Conservation (phyloP, 805 yeast genomes). For the Ogataea kodamae region DNA sequence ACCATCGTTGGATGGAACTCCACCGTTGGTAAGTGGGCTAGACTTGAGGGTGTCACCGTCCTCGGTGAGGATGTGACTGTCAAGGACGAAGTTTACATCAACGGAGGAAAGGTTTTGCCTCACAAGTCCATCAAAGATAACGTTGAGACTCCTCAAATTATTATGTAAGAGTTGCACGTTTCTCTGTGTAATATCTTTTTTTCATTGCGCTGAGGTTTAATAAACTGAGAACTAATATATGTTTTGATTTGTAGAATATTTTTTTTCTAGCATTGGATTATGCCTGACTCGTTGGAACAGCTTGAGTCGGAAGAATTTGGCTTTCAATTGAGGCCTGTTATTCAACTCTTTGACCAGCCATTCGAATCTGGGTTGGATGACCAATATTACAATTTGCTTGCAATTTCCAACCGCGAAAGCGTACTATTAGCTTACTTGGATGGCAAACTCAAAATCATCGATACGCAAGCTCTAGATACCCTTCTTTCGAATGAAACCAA, state of each 20-base stretch:
- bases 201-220: conserved; percentile 5
- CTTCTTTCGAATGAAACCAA: conserved; percentile 15
- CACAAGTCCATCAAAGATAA: conserved; percentile 95
- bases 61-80: conserved; percentile 98
- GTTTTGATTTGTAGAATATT: conserved; percentile 1
- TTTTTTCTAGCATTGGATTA: conserved; percentile 2
- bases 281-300: conserved; percentile 13
- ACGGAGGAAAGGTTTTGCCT: conserved; percentile 99
- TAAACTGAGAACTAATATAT: conserved; percentile 1
- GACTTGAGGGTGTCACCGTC: conserved; percentile 96
- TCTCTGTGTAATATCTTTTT: conserved; percentile 8
- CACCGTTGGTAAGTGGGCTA: conserved; percentile 97
- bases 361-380: conserved; percentile 1
- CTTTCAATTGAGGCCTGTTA: conserved; percentile 26
- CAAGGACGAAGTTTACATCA: conserved; percentile 96
- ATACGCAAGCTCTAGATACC: conserved; percentile 17
- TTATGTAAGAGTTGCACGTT: conserved; percentile 60
- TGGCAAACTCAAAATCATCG: conserved; percentile 18
- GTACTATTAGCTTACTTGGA: conserved; percentile 22
- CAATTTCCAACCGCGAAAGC: conserved; percentile 19
- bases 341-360: conserved; percentile 22
- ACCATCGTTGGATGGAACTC: conserved; percentile 99
- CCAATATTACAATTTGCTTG: conserved; percentile 19
- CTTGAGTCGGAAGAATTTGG: conserved; percentile 32
- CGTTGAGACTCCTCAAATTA: conserved; percentile 96